phyloP scores from a whole-genome alignment of 2,329 filamentous ascomycete species.

The Cylindrodendrum hubeiense region DNA sequence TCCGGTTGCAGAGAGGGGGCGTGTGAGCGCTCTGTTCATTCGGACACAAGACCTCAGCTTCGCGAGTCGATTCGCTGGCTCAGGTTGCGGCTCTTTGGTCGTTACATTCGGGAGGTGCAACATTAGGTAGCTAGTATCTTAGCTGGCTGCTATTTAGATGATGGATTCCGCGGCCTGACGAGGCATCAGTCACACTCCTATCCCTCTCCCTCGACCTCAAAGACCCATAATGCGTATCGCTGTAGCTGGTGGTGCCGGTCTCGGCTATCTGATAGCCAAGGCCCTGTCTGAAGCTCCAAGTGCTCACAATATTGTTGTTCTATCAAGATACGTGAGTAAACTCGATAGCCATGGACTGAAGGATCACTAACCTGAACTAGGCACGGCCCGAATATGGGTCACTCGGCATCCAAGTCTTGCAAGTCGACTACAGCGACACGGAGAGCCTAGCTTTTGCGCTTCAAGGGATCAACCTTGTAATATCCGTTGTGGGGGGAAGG shows the following conservation, averaged over 20 bases:
- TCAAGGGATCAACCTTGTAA: constrained; percentile 79
- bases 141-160: constrained; percentile 38
- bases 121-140: constrained; percentile 1
- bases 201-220: background rate
- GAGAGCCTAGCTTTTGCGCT: constrained; percentile 73
- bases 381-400: constrained; percentile 65
- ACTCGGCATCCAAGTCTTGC: constrained; percentile 73
- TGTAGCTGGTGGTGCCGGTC: constrained; percentile 60
- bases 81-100: constrained; percentile 37
- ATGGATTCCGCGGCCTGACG: constrained; percentile 21
- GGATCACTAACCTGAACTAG: constrained; percentile 52
- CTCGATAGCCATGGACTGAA: background rate
- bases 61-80: constrained; percentile 24
- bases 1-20: constrained; percentile 11
- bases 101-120: constrained; percentile 21
- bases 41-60: constrained; percentile 10
- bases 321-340: constrained; percentile 66
- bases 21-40: constrained; percentile 21
- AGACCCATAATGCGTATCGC: constrained; percentile 62
- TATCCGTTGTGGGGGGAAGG: constrained; percentile 77
- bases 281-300: constrained; percentile 69
- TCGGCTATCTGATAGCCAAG: constrained; percentile 60
- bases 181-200: constrained; percentile 29
- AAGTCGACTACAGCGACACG: constrained; percentile 75
- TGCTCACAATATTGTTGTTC: constrained; percentile 76